A percentile compares a stretch with the other conserved stretches of the same genome.
Conservation (phyloP, 164 flowering plant species). For the Dillenia turbinata region DNA sequence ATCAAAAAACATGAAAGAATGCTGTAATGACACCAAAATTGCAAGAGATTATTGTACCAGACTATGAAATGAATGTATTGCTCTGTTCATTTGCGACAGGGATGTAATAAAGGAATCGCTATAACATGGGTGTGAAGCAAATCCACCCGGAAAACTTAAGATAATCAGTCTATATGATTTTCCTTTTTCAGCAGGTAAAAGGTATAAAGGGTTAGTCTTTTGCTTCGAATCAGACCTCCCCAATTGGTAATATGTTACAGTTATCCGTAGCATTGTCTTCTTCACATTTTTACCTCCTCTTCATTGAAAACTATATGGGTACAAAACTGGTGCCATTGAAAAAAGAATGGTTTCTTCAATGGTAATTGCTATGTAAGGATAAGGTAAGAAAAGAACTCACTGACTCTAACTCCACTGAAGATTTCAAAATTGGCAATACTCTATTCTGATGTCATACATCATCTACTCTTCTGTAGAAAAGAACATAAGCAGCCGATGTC, state of each 20-base stretch:
- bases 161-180: constrained; percentile 1
- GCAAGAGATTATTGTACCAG: no score
- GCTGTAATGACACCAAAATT: no score
- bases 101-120: no score
- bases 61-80: no score
- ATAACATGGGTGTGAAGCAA: background rate
- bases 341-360: constrained; percentile 20
- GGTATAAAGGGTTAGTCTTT: constrained; percentile 1
- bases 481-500: constrained; percentile 92
- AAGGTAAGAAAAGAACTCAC: constrained; percentile 13
- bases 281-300: background rate
- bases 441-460: constrained; percentile 20
- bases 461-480: constrained; percentile 76
- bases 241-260: constrained; percentile 26
- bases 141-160: constrained; percentile 1
- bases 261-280: constrained; percentile 12
- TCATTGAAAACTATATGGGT: background rate
- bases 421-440: constrained; percentile 8
- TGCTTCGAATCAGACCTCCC: constrained; percentile 13
- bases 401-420: constrained; percentile 5
- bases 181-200: constrained; percentile 9
- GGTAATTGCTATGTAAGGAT: constrained; percentile 9
- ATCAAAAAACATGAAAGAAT: no score
- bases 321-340: constrained; percentile 7
- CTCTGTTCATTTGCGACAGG: no score